Conservation (phyloP, 805 yeast genomes). For the Yamadazyma scolyti region DNA sequence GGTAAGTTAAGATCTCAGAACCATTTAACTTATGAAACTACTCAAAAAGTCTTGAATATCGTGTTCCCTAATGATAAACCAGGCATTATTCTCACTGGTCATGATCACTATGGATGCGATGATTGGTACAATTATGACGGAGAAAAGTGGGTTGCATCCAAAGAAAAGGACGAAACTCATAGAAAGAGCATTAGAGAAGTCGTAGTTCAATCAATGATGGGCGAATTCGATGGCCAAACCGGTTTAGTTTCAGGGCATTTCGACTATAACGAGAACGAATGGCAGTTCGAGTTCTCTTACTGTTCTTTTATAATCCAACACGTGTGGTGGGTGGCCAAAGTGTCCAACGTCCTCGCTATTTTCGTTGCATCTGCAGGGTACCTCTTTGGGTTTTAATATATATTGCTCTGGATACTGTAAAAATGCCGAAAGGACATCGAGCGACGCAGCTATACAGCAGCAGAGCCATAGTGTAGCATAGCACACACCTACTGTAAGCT, state of each 20-base stretch:
- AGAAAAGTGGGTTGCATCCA: slow-evolving; percentile 60
- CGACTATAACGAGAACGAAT: slow-evolving; percentile 33
- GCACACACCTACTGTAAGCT: no score
- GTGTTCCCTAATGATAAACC: slow-evolving; percentile 63
- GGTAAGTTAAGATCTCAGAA: slow-evolving; percentile 80
- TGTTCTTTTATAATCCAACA: slow-evolving; percentile 89
- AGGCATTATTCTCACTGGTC: slow-evolving; percentile 88
- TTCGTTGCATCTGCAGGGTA: slow-evolving; percentile 23
- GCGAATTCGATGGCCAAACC: slow-evolving; percentile 86
- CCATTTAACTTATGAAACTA: slow-evolving; percentile 64
- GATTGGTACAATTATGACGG: slow-evolving; percentile 49
- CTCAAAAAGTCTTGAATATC: slow-evolving; percentile 66
- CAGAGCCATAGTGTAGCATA: no score
- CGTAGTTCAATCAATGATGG: slow-evolving; percentile 94
- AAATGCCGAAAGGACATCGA: no score
- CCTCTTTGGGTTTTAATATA: slow-evolving; percentile 5
- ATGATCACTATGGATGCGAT: slow-evolving; percentile 94
- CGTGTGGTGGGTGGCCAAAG: slow-evolving; percentile 91
- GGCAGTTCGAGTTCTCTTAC: slow-evolving; percentile 67
- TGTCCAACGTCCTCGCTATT: slow-evolving; percentile 30
- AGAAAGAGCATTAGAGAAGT: slow-evolving; percentile 59
- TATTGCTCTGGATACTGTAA: no score
- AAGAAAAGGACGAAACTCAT: slow-evolving; percentile 19
- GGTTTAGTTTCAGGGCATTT: slow-evolving; percentile 80
- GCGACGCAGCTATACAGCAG: no score